phyloP scores from a whole-genome alignment of 768 basidiomycete genomes.

The Omphalotus guepiniiformis region DNA sequence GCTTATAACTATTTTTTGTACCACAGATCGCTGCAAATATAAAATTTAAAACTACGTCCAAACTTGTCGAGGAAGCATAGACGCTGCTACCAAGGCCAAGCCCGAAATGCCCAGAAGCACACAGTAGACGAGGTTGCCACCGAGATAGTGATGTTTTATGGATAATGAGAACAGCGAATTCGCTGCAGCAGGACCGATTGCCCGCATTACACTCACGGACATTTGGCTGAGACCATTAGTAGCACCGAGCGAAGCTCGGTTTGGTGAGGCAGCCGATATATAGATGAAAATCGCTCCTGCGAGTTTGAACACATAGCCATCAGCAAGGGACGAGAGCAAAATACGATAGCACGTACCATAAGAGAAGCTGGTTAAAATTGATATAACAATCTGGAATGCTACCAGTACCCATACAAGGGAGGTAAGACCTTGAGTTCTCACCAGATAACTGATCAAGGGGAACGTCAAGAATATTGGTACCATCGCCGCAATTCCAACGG shows the following conservation, averaged over 20 bases:
- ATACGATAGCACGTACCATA: conserved; percentile 25
- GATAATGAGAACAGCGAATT: conserved; percentile 51
- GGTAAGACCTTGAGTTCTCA: conserved; percentile 6
- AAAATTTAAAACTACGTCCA: neutral
- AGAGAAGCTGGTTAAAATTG: conserved; percentile 29
- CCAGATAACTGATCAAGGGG: conserved; percentile 1
- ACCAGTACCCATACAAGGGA: conserved; percentile 6
- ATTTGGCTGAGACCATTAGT: conserved; percentile 43
- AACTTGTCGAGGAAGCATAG: neutral
- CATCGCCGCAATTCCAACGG: conserved; percentile 12
- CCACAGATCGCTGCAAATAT: neutral
- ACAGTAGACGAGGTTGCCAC: conserved; percentile 38
- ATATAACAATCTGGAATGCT: conserved; percentile 6
- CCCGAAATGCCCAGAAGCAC: conserved; percentile 13
- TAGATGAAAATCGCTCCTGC: conserved; percentile 35
- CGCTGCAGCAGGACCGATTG: conserved; percentile 42
- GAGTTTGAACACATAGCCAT: conserved; percentile 14
- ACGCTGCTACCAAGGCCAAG: neutral
- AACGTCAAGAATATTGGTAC: conserved; percentile 8
- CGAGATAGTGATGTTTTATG: conserved; percentile 31
- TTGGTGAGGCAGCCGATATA: conserved; percentile 43
- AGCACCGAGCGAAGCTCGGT: conserved; percentile 42
- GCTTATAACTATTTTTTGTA: neutral
- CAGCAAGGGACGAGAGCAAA: neutral
- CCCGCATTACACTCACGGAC: conserved; percentile 23